Conservation (phyloP, 805 yeast species). For the Cyberlindnera euphorbiae region DNA sequence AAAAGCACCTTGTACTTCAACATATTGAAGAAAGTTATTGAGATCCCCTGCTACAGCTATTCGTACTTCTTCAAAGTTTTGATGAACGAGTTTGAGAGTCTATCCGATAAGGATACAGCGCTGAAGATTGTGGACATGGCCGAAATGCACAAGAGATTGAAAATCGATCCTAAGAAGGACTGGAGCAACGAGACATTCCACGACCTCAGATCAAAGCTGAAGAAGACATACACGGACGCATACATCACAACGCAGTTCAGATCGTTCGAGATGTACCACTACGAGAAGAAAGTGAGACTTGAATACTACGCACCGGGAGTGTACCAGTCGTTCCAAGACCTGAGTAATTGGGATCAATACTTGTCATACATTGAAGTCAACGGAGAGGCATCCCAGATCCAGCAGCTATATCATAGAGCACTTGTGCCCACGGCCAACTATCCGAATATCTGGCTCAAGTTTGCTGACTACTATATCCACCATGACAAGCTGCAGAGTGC, state of each 20-base stretch:
- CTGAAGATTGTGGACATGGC: constrained; percentile 10
- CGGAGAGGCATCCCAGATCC: constrained; percentile 13
- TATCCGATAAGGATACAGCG: constrained; percentile 9
- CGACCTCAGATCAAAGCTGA: constrained; percentile 34
- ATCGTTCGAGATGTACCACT: constrained; percentile 43
- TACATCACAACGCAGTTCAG: constrained; percentile 53
- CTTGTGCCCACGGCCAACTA: constrained; percentile 41
- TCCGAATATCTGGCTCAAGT: constrained; percentile 46
- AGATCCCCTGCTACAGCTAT: constrained; percentile 53
- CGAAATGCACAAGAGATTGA: constrained; percentile 23
- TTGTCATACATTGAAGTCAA: constrained; percentile 45
- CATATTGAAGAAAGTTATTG: constrained; percentile 45
- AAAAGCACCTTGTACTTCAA: constrained; percentile 20
- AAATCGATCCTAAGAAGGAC: constrained; percentile 8
- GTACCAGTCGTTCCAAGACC: constrained; percentile 37
- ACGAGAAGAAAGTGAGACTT: constrained; percentile 38
- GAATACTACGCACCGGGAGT: constrained; percentile 35
- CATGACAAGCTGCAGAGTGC: constrained; percentile 32
- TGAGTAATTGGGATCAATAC: constrained; percentile 56
- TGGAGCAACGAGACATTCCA: constrained; percentile 14
- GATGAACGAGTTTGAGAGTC: constrained; percentile 29
- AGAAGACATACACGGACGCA: constrained; percentile 45
- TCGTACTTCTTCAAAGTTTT: constrained; percentile 39
- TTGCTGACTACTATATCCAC: constrained; percentile 38
- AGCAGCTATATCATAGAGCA: constrained; percentile 43